Conservation (phyloP, 257 asterid genomes). For the Nicotiana sylvestris region DNA sequence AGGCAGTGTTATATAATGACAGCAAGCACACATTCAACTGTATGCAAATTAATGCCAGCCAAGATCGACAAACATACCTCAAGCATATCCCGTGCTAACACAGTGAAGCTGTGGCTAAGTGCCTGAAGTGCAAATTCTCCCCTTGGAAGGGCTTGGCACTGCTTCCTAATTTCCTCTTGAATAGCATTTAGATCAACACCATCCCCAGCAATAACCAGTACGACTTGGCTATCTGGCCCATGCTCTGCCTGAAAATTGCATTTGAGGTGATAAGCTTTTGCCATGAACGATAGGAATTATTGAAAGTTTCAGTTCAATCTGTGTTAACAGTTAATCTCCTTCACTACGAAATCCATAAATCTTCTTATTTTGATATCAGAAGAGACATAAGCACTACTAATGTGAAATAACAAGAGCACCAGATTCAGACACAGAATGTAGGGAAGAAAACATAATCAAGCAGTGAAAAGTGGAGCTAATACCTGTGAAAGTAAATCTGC, state of each 20-base stretch:
- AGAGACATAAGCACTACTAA: background rate
- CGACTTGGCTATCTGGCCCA: constrained; percentile 99
- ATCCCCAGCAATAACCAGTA: constrained; percentile 85
- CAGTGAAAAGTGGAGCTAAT: constrained; percentile 7
- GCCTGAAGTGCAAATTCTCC: constrained; percentile 86
- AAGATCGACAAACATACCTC: constrained; percentile 51
- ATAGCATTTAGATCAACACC: constrained; percentile 66
- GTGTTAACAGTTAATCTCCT: background rate
- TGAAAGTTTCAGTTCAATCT: background rate
- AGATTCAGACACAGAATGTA: background rate
- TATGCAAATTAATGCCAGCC: background rate
- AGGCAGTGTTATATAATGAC: background rate
- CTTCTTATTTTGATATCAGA: background rate
- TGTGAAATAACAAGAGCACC: background rate
- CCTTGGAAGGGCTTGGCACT: constrained; percentile 82
- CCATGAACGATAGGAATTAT: background rate
- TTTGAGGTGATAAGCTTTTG: background rate
- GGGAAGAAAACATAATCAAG: background rate
- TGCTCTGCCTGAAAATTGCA: constrained; percentile 80
- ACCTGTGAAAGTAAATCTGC: constrained; percentile 99
- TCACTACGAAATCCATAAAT: background rate
- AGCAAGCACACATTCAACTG: constrained; percentile 5
- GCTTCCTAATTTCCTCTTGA: constrained; percentile 65
- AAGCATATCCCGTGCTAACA: constrained; percentile 76
- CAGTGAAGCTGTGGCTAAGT: constrained; percentile 80